phyloP scores from a whole-genome alignment of 371 early-diverging fungal species.

The Cokeromyces recurvatus region DNA sequence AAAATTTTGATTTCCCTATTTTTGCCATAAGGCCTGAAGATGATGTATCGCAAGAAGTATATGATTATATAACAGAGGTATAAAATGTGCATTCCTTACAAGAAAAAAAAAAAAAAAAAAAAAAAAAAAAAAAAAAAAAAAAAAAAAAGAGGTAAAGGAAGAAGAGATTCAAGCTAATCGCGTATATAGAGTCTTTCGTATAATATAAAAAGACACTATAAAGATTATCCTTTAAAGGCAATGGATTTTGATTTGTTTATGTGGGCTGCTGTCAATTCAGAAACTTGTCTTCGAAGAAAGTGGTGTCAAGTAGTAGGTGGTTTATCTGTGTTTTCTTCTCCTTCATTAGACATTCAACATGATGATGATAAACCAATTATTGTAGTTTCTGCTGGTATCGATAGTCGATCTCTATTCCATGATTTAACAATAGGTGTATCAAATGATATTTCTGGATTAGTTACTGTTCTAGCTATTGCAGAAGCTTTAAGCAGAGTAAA shows the following conservation, averaged over 20 bases:
- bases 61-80: slow-evolving; percentile 28
- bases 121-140: neutral
- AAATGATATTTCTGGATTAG: slow-evolving; percentile 53
- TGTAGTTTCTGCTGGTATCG: slow-evolving; percentile 61
- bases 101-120: neutral
- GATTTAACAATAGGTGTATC: slow-evolving; percentile 56
- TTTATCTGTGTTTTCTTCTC: slow-evolving; percentile 66
- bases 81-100: neutral
- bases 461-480: slow-evolving; percentile 64
- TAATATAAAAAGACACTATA: slow-evolving; percentile 47
- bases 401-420: slow-evolving; percentile 64
- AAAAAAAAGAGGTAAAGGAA: too few relatives aligned
- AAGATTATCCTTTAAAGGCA: slow-evolving; percentile 59
- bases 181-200: slow-evolving; percentile 29
- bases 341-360: slow-evolving; percentile 45
- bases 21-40: slow-evolving; percentile 57
- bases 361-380: slow-evolving; percentile 63
- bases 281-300: slow-evolving; percentile 66
- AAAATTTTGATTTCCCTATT: slow-evolving; percentile 61
- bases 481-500: slow-evolving; percentile 66
- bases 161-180: too few relatives aligned
- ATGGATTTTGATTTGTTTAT: slow-evolving; percentile 69
- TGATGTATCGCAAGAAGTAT: slow-evolving; percentile 27
- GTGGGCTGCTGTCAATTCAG: slow-evolving; percentile 67
- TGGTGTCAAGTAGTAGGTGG: slow-evolving; percentile 74